Evolutionary conservation across 176 grass and related monocot genomes (phyloP).

Genomic region (Zoysia japonica): DNA sequence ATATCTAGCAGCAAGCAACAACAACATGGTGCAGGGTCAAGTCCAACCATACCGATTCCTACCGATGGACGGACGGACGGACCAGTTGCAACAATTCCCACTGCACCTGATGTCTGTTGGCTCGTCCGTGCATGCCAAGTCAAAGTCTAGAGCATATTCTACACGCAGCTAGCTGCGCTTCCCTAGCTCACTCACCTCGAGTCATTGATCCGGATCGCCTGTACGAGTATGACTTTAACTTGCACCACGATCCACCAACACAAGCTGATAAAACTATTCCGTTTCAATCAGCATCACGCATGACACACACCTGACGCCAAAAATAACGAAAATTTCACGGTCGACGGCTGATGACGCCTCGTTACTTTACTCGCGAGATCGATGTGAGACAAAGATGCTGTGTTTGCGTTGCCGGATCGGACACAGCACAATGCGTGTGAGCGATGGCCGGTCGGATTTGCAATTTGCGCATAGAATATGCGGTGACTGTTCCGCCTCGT

Average conservation of each 20-base stretch:
- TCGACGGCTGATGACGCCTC: not conserved
- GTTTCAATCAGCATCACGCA: not conserved
- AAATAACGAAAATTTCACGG: not conserved
- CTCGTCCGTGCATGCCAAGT: slow-evolving; percentile 32
- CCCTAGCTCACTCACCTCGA: too few relatives aligned
- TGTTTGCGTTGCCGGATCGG: not conserved
- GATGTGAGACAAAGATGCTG: slow-evolving; percentile 44
- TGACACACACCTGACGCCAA: slow-evolving; percentile 26
- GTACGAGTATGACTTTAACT: too few relatives aligned
- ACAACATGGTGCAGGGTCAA: slow-evolving; percentile 4
- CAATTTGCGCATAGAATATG: slow-evolving; percentile 46
- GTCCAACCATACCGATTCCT: not conserved
- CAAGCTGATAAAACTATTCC: not conserved
- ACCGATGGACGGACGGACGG: slow-evolving; percentile 13
- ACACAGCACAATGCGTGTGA: not conserved
- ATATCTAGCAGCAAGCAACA: not conserved
- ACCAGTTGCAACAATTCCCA: slow-evolving; percentile 33
- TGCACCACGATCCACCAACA: slow-evolving; percentile 30
- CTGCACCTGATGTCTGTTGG: slow-evolving; percentile 54
- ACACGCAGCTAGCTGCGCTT: slow-evolving; percentile 1
- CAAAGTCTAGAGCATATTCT: slow-evolving; percentile 42
- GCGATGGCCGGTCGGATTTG: slow-evolving; percentile 1
- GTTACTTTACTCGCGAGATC: slow-evolving; percentile 19
- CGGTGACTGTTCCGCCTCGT: not conserved
- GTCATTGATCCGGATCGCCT: too few relatives aligned